Conservation (phyloP, 306 rosid genomes). For the Acmispon strigosus region DNA sequence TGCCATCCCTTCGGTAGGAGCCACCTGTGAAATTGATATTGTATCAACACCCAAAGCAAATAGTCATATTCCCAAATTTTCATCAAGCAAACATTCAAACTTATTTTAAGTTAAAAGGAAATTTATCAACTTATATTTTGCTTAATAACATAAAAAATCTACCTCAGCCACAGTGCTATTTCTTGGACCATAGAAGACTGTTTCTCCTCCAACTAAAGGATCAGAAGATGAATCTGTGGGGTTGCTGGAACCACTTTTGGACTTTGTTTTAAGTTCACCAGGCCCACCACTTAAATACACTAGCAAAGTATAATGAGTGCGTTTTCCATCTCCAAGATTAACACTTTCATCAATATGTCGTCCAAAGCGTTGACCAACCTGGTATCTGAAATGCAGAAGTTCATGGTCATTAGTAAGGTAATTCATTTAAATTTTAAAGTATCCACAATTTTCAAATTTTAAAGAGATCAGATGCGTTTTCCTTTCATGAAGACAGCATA, state of each 20-base stretch:
- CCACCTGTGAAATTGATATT: conserved; percentile 43
- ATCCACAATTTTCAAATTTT: not conserved
- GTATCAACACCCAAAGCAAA: conserved; percentile 20
- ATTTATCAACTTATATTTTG: not conserved
- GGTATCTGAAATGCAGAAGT: conserved; percentile 49
- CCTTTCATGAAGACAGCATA: not conserved
- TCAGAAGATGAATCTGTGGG: conserved; percentile 36
- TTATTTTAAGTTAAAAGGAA: not conserved
- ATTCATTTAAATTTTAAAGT: not conserved
- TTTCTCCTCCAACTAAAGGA: conserved; percentile 85
- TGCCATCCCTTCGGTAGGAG: conserved; percentile 90
- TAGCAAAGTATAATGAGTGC: conserved; percentile 72
- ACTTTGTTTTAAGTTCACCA: conserved; percentile 49
- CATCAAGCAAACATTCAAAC: not conserved
- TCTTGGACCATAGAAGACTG: conserved; percentile 84
- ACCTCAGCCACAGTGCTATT: conserved; percentile 76
- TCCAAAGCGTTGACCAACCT: conserved; percentile 82
- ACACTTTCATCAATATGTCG: conserved; percentile 88
- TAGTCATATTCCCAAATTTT: conserved; percentile 17
- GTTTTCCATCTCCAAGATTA: conserved; percentile 67
- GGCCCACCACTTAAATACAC: conserved; percentile 78
- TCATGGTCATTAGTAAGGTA: conserved; percentile 6
- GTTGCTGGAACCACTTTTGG: conserved; percentile 35
- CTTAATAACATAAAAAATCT: not conserved
- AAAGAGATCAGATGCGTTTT: not conserved